phyloP scores from a whole-genome alignment of 495 filamentous ascomycete genomes.

The Talaromyces borbonicus region DNA sequence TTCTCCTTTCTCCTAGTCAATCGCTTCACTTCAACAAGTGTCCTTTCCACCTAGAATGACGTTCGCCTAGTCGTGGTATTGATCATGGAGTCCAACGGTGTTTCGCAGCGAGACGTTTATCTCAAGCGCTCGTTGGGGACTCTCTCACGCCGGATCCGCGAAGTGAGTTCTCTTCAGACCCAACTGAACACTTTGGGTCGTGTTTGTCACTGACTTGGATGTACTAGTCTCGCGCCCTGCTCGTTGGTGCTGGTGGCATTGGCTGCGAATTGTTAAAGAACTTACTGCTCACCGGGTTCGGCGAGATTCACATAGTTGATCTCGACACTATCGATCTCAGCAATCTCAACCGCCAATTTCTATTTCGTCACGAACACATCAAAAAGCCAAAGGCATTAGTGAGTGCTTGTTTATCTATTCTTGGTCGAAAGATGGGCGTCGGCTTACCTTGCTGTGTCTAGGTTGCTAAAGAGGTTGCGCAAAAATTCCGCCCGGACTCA shows the following conservation, averaged over 20 bases:
- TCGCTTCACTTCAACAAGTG: not conserved
- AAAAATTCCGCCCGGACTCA: slow-evolving; percentile 81
- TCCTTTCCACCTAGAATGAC: not conserved
- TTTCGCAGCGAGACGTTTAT: slow-evolving; percentile 41
- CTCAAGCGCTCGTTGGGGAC: slow-evolving; percentile 54
- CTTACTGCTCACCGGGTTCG: slow-evolving; percentile 86
- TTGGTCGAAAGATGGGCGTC: too few relatives aligned
- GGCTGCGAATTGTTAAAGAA: slow-evolving; percentile 98
- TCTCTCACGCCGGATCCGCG: slow-evolving; percentile 51
- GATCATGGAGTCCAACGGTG: slow-evolving; percentile 5
- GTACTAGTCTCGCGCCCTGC: slow-evolving; percentile 69
- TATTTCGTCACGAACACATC: slow-evolving; percentile 95
- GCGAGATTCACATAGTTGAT: slow-evolving; percentile 91
- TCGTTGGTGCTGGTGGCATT: slow-evolving; percentile 95
- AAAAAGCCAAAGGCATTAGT: slow-evolving; percentile 95
- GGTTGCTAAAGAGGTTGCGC: slow-evolving; percentile 91
- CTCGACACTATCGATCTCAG: slow-evolving; percentile 97
- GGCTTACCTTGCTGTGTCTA: slow-evolving; percentile 28
- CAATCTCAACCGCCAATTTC: slow-evolving; percentile 96
- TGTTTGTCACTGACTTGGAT: not conserved
- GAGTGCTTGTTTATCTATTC: slow-evolving; percentile 27
- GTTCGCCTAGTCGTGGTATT: too few relatives aligned
- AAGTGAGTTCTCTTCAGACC: slow-evolving; percentile 40
- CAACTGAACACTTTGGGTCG: not conserved
- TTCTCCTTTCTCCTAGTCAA: slow-evolving; percentile 6